Evolutionary conservation across 495 filamentous ascomycete genomes (phyloP).

Genomic region (Penicillium daleae): DNA sequence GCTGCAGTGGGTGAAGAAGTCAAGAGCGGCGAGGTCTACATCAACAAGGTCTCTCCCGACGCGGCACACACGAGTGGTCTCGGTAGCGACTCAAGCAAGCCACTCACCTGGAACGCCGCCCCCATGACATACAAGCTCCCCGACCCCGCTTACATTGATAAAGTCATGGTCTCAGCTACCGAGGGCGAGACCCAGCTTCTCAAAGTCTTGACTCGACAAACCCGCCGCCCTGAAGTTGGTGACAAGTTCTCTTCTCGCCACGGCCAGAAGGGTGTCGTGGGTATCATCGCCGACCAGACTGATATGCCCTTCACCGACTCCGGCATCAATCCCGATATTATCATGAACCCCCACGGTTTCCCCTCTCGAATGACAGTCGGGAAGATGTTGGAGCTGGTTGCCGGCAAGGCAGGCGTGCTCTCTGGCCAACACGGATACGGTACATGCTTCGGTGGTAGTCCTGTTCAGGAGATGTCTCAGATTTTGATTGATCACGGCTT

Average conservation of each 20-base stretch:
- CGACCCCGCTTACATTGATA: conserved; percentile 88
- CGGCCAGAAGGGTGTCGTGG: conserved; percentile 97
- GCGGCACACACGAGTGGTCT: conserved; percentile 65
- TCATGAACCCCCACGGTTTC: conserved; percentile 99
- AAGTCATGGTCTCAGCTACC: conserved; percentile 87
- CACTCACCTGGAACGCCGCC: conserved; percentile 61
- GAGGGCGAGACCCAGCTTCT: conserved; percentile 78
- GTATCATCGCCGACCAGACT: conserved; percentile 92
- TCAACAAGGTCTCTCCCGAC: conserved; percentile 82
- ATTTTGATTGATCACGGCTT: conserved; percentile 86
- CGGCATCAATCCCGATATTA: conserved; percentile 92
- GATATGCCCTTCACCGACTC: conserved; percentile 96
- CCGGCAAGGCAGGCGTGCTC: conserved; percentile 90
- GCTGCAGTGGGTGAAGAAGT: conserved; percentile 81
- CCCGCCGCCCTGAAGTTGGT: conserved; percentile 88
- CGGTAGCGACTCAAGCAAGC: conserved; percentile 64
- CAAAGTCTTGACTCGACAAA: conserved; percentile 93
- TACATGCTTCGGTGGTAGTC: conserved; percentile 92
- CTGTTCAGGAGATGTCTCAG: conserved; percentile 86
- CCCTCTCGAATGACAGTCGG: conserved; percentile 99
- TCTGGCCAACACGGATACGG: conserved; percentile 83
- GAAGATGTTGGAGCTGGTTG: conserved; percentile 93
- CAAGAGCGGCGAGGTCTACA: conserved; percentile 73
- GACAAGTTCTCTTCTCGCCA: conserved; percentile 99
- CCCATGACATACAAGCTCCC: conserved; percentile 81